Evolutionary conservation across 495 filamentous ascomycete species (phyloP).

Genomic region (Platismatia glauca): DNA sequence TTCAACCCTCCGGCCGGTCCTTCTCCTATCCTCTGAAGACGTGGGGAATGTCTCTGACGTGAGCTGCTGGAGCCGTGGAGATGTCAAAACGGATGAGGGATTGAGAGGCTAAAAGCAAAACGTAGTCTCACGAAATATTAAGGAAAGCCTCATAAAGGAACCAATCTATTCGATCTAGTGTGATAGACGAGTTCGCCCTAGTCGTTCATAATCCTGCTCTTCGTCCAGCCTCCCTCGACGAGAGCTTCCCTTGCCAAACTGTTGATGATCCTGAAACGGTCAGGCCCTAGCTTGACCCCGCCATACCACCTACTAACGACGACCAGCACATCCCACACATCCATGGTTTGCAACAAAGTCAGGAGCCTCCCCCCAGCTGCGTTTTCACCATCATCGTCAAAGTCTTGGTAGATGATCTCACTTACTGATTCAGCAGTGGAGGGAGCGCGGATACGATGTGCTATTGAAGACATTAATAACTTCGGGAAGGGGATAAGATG

Average conservation of each 20-base stretch:
- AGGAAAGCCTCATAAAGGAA: background rate
- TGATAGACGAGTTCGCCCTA: background rate
- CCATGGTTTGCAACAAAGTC: conserved; percentile 90
- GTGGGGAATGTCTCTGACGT: background rate
- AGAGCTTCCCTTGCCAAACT: conserved; percentile 76
- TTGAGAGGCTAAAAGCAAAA: background rate
- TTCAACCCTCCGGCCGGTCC: background rate
- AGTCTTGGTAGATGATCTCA: conserved; percentile 69
- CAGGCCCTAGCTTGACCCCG: conserved; percentile 75
- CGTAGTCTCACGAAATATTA: background rate
- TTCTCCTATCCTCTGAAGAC: background rate
- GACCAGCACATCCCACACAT: conserved; percentile 82
- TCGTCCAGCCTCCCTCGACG: conserved; percentile 54
- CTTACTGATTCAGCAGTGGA: conserved; percentile 26
- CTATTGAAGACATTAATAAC: no score
- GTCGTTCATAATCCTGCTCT: background rate
- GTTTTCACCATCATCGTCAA: conserved; percentile 93
- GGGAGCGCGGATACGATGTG: conserved; percentile 46
- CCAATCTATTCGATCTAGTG: background rate
- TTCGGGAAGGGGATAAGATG: no score
- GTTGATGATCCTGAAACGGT: conserved; percentile 85
- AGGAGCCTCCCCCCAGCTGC: conserved; percentile 79
- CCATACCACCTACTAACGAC: conserved; percentile 97
- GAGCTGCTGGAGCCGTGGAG: background rate
- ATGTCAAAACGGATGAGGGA: background rate